These are phyloP conservation scores for Porphyrellus cyaneotinctus DNA, from an alignment of 768 basidiomycete genomes.

Conservation along the genomic window DNA sequence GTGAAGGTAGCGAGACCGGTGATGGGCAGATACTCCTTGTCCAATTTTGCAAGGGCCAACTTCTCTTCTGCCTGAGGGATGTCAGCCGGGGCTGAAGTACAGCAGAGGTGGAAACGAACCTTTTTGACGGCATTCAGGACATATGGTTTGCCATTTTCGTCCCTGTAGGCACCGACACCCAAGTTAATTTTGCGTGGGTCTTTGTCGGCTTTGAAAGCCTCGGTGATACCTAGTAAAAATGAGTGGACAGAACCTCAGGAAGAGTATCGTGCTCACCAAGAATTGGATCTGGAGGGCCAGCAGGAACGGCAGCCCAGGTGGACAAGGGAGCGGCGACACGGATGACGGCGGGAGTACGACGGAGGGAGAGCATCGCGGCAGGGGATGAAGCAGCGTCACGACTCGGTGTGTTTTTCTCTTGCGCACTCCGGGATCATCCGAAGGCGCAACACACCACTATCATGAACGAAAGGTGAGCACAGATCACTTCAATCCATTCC, in stretches of 20 bases:
- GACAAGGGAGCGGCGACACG: conserved; percentile 58
- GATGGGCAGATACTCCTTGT: conserved; percentile 98
- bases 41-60: conserved; percentile 57
- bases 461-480: too few species aligned
- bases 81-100: not conserved
- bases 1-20: conserved; percentile 87
- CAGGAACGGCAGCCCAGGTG: conserved; percentile 77
- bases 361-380: conserved; percentile 35
- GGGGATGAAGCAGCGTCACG: not conserved
- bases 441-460: too few species aligned
- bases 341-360: too few species aligned
- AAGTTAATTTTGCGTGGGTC: conserved; percentile 93
- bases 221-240: conserved; percentile 66
- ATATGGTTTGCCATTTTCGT: conserved; percentile 92
- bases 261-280: conserved; percentile 52
- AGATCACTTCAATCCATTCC: not conserved
- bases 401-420: not conserved
- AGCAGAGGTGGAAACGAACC: conserved; percentile 37
- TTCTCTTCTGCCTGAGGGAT: conserved; percentile 67
- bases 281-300: conserved; percentile 91
- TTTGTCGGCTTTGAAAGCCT: conserved; percentile 95
- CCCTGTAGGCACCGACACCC: conserved; percentile 95
- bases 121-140: conserved; percentile 86
- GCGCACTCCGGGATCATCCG: conserved; percentile 8
- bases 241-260: conserved; percentile 1